Conservation (phyloP, 106 monocot genomes). For the Cymbidium sinense region DNA sequence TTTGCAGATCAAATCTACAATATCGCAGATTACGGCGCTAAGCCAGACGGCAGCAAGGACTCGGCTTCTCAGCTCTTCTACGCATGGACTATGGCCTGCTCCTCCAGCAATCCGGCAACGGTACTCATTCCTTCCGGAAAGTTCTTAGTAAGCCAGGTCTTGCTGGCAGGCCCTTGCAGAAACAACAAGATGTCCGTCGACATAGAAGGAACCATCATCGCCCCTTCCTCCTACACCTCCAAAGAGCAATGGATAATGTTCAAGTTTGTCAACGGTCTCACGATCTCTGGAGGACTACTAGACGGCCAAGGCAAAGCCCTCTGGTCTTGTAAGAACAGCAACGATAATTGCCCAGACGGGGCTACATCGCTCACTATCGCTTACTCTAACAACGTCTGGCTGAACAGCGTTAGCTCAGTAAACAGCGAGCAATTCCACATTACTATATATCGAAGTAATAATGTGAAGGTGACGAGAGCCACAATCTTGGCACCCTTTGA, state of each 20-base stretch:
- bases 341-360: background rate
- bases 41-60: background rate
- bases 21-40: background rate
- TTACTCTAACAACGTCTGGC: background rate
- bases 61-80: background rate
- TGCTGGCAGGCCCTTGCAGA: background rate
- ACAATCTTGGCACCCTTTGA: background rate
- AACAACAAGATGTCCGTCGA: background rate
- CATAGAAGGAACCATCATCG: background rate
- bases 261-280: background rate
- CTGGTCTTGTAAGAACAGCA: background rate
- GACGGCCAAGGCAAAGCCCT: background rate
- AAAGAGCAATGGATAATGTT: background rate
- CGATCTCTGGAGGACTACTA: background rate
- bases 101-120: background rate
- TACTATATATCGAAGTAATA: background rate
- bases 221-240: background rate
- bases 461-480: background rate
- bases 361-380: background rate
- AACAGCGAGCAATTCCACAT: conserved; percentile 11
- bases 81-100: background rate
- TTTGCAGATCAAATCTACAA: background rate
- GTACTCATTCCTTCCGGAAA: background rate
- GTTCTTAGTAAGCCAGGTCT: background rate
- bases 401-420: background rate